phyloP scores from a whole-genome alignment of 768 basidiomycete species.

The Podaxis sp. region DNA sequence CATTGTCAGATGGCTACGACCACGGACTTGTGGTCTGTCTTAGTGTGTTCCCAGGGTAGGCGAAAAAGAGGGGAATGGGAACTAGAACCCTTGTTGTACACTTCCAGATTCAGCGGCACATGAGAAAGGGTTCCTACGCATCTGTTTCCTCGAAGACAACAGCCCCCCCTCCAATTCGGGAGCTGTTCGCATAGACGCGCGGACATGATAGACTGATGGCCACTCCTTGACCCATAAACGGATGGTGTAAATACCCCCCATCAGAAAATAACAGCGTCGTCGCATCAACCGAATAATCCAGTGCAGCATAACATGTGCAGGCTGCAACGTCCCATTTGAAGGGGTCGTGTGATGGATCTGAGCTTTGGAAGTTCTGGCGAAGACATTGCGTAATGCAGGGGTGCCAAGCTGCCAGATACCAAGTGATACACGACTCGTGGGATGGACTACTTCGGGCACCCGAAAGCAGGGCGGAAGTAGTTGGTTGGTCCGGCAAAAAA shows the following conservation, averaged over 20 bases:
- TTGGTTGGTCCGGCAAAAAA: background rate
- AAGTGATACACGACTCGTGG: background rate
- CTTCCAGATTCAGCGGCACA: background rate
- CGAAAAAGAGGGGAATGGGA: background rate
- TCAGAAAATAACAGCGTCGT: constrained; percentile 1
- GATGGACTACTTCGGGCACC: background rate
- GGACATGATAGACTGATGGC: constrained; percentile 8
- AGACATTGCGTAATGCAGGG: background rate
- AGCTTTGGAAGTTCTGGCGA: background rate
- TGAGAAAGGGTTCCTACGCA: background rate
- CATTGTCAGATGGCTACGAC: background rate
- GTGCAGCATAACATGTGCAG: background rate
- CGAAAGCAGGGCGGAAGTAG: background rate
- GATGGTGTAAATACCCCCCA: background rate
- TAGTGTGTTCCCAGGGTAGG: background rate
- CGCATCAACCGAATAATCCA: background rate
- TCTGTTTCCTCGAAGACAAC: background rate
- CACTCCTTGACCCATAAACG: background rate
- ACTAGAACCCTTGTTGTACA: background rate
- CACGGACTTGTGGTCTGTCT: background rate
- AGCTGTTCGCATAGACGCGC: background rate
- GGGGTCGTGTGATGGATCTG: background rate
- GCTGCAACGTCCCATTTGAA: background rate
- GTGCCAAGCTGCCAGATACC: background rate
- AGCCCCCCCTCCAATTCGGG: background rate